Base-by-base conservation (phyloP, 176 grass and related monocot genomes). In the Avena atlantica region DNA sequence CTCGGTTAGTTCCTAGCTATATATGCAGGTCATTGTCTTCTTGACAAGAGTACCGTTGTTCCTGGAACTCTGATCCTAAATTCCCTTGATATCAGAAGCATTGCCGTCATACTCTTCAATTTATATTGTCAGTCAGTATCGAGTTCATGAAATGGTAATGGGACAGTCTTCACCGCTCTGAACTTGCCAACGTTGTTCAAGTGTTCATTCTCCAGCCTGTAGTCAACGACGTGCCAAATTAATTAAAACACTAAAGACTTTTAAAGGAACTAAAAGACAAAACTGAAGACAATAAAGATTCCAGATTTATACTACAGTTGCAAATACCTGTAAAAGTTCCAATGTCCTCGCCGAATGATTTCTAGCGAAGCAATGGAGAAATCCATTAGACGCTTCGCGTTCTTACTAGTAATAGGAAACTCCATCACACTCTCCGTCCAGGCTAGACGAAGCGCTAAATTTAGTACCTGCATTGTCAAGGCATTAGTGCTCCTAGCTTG, bases 311-410 rank as follows among this genome's bases (percentile, higher is more conserved):
- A 59, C 21, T 74, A n/a, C n/a, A 59, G 47, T 25, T 36, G 17
- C 15, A 69, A 56, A 82, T 84, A 95, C 93, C 93, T 95, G 51
- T 95, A 95, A 65, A 92, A 98, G 85, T 98, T 98, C 96, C 96
- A 98, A 14, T 98, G 96, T 1, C 96, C 96, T 19, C 96, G 90
- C 9, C 96, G 88, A 50, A 90, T 91, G 34, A 98, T 89, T 68
- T 98, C 96, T 20, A 96, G 44, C 21, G 96, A 95, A 65, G 96
- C 96, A 1, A 98, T 80, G 27, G 86, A 76, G 62, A 98, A 98
- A 85, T 94, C 92, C 5, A 96, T 75, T 70, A 94, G 52, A 12
- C 92, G 91, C 25, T 84, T 69, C 79, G 91, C 90, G 1, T 84
- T 82, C 67, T 15, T 66, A 37, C 73, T 72, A 5, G 93, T 42